Evolutionary conservation across 176 grass and related monocot genomes (phyloP), one percentile per base, ranked within the genome.

Genomic region (Avena eriantha): DNA sequence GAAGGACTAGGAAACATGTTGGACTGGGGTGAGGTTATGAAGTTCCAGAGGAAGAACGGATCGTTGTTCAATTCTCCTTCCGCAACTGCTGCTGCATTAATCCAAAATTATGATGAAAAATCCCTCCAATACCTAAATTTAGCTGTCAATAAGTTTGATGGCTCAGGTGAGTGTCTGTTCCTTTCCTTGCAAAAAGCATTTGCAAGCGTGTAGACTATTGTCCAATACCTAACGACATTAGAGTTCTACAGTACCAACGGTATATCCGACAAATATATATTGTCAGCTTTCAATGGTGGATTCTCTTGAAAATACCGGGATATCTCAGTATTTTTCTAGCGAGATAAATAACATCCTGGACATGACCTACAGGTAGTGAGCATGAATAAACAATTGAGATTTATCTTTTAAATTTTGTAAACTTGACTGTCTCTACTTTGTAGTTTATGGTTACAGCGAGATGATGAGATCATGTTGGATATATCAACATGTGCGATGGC

Each of bases 1-100:
- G 91, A 95, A 88, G 94, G 88, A 73, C 72, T 93, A 75, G 46
- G 59, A 18, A 85, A 85, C 33, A 19, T 29, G 17, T 73, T 83
- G 7, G 86, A 95, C 2, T 91, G 77, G 89, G 58, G 88, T 73
- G 67, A 93, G 46, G 24, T 88, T 80, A 83, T 80, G 64, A 80
- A 71, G 54, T 91, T 80, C 70, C 94, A 93, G 31, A 80, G 84
- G 31, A 76, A 81, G 54, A 89, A 95, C 49, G 94, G 94, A 61
- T 93, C 91, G 26, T 23, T 95, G 29, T 87, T 95, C 63, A 93
- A 95, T 83, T 95, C 93, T 8, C 93, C 93, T 33, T 91, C 91
- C 8, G 59, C 85, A 57, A 92, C 91, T 17, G 80, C 94, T 79
- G 79, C 80, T 70, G 60, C 73, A 45, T 66, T 88, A 82, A 46